Percentiles rank a stretch among this genome's conserved stretches.
Evolutionary conservation across 495 filamentous ascomycete genomes (phyloP).

Genomic region (Penicillium psychrofluorescens): DNA sequence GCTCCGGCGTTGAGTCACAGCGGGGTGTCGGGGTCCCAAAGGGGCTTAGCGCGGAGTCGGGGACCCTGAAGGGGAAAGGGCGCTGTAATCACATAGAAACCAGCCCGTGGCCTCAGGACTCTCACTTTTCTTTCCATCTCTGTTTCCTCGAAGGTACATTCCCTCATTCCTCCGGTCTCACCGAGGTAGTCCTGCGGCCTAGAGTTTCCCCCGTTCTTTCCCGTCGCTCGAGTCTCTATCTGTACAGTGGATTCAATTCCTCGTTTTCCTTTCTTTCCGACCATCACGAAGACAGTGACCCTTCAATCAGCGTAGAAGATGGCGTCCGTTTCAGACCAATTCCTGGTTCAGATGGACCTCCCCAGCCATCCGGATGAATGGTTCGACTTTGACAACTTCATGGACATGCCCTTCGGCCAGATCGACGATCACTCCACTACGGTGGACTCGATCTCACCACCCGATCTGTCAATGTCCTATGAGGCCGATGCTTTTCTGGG

Average conservation of each 20-base stretch:
- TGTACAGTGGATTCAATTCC: neutral
- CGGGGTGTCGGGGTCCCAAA: slow-evolving; percentile 26
- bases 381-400: slow-evolving; percentile 32
- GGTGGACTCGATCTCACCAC: slow-evolving; percentile 26
- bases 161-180: neutral
- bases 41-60: slow-evolving; percentile 24
- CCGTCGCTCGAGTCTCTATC: slow-evolving; percentile 3
- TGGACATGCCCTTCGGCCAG: slow-evolving; percentile 27
- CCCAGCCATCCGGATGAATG: slow-evolving; percentile 17
- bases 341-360: slow-evolving; percentile 11
- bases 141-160: too few species aligned
- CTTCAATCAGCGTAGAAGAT: neutral
- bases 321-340: slow-evolving; percentile 19
- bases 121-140: slow-evolving; percentile 2
- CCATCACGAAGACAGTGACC: too few species aligned
- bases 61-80: slow-evolving; percentile 19
- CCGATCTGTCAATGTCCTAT: slow-evolving; percentile 23
- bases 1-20: slow-evolving; percentile 5
- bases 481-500: slow-evolving; percentile 15
- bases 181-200: too few species aligned
- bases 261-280: neutral
- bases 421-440: slow-evolving; percentile 26
- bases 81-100: neutral
- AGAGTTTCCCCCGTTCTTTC: neutral
- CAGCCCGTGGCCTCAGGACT: slow-evolving; percentile 2